Evolutionary conservation across 2,329 filamentous ascomycete genomes (phyloP), one percentile per base, ranked within the genome.

Genomic region (Aspergillus sp.): DNA sequence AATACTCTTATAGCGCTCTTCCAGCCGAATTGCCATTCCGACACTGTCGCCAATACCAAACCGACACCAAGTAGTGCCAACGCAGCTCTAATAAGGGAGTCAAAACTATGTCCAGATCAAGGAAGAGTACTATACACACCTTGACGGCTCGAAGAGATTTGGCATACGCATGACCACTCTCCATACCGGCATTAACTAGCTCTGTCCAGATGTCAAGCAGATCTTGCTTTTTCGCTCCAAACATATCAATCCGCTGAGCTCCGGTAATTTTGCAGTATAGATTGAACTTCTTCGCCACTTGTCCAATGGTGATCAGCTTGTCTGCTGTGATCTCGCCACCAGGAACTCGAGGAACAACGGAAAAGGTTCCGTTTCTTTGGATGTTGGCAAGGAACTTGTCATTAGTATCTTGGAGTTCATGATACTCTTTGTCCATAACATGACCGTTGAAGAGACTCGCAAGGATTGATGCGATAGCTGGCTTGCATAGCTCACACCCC

Each of bases 211-310:
- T 96, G 14, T 84, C 83, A 2, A 90, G 82, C 18, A 96, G 81
- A 73, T 96, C 91, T 65, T 95, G 90, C 77, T 96, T 96, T 76
- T 87, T 88, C 0, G 92, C 92, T 46, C 92, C 92, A 70, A 96
- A 96, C 87, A 96, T 86, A 75, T 96, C 92, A 70, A 96, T 96
- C 57, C 92, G 86, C 76, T 96, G 92, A 1, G 90, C 92, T 57
- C 92, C 92, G 0, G 92, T 96, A 71, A 96, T 96, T 77, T 96
- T 96, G 71, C 88, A 92, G 78, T 96, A 96, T 6, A 96, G 80
- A 39, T 84, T 84, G 70, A 91, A 96, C 72, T 94, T 89, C 79
- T 90, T 90, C 0, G 92, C 92, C 0, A 96, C 91, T 57, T 87
- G 85, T 0, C 91, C 92, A 60, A 96, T 92, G 58, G 88, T 85